Percentiles rank a stretch among this genome's conserved stretches.
phyloP scores from a whole-genome alignment of 2,329 filamentous ascomycete species.

The Talaromyces sp. region DNA sequence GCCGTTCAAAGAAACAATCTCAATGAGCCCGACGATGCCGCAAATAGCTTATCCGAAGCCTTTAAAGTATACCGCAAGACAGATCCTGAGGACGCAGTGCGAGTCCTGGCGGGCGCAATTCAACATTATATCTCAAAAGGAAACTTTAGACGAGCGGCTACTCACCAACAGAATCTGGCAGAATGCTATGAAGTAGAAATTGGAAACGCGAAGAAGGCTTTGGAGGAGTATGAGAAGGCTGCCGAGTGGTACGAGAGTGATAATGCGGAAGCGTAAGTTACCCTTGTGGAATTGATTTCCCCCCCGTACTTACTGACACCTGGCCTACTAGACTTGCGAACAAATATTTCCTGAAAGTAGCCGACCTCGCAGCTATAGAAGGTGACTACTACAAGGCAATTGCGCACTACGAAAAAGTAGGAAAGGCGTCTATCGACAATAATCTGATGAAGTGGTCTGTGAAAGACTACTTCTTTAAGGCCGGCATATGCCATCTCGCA shows the following conservation, averaged over 20 bases:
- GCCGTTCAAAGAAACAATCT: conserved; percentile 71
- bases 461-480: conserved; percentile 93
- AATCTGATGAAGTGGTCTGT: conserved; percentile 91
- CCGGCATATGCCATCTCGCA: conserved; percentile 81
- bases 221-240: conserved; percentile 78
- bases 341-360: conserved; percentile 88
- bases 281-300: not conserved
- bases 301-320: not conserved
- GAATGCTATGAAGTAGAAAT: conserved; percentile 81
- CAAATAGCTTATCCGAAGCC: conserved; percentile 80
- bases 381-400: conserved; percentile 81
- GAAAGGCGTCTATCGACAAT: conserved; percentile 72
- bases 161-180: conserved; percentile 81
- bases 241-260: conserved; percentile 87
- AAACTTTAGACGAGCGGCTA: conserved; percentile 85
- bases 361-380: conserved; percentile 76
- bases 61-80: conserved; percentile 93
- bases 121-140: conserved; percentile 81
- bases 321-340: conserved; percentile 64
- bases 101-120: conserved; percentile 74
- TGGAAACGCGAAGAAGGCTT: conserved; percentile 69
- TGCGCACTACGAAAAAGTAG: conserved; percentile 77
- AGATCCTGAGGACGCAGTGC: conserved; percentile 73
- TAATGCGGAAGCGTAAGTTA: conserved; percentile 67
- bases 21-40: conserved; percentile 87